Conservation (phyloP, 192 early-diverging fungal genomes). For the Glomus cerebriforme region DNA sequence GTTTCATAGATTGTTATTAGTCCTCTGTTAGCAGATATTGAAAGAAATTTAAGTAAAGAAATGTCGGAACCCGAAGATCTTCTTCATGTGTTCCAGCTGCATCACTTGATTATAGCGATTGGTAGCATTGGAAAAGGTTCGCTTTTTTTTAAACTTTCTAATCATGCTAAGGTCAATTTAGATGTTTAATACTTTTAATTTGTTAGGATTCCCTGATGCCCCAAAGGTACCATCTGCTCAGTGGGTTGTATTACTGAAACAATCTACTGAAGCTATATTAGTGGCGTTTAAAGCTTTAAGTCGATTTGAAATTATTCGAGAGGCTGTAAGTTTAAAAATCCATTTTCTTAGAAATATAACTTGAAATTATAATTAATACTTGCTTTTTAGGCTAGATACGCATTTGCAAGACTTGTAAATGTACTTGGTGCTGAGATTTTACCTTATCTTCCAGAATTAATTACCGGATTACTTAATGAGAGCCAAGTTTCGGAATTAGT, state of each 20-base stretch:
- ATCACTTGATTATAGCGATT: slow-evolving; percentile 82
- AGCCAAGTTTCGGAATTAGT: slow-evolving; percentile 77
- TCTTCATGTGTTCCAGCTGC: slow-evolving; percentile 70
- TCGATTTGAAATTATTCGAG: slow-evolving; percentile 65
- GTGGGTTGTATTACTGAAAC: slow-evolving; percentile 75
- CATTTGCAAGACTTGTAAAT: slow-evolving; percentile 87
- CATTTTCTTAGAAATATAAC: not conserved
- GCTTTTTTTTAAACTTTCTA: slow-evolving; percentile 38
- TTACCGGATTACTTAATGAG: slow-evolving; percentile 74
- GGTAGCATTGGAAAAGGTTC: slow-evolving; percentile 85
- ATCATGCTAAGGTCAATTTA: not conserved
- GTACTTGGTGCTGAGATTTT: slow-evolving; percentile 83
- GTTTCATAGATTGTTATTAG: slow-evolving; percentile 66
- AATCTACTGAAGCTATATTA: slow-evolving; percentile 76
- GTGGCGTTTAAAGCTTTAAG: slow-evolving; percentile 66
- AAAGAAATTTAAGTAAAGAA: slow-evolving; percentile 68
- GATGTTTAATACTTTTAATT: not conserved
- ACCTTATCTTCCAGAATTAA: slow-evolving; percentile 76
- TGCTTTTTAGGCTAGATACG: slow-evolving; percentile 50
- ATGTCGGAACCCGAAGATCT: slow-evolving; percentile 66
- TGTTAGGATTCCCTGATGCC: slow-evolving; percentile 60
- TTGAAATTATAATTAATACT: not conserved
- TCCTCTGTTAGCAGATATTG: slow-evolving; percentile 77
- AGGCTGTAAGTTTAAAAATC: slow-evolving; percentile 44
- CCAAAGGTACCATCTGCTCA: slow-evolving; percentile 45